These are phyloP conservation scores for Lolium rigidum DNA, from an alignment of 176 grass and related monocot genomes.

Conservation along the genomic window DNA sequence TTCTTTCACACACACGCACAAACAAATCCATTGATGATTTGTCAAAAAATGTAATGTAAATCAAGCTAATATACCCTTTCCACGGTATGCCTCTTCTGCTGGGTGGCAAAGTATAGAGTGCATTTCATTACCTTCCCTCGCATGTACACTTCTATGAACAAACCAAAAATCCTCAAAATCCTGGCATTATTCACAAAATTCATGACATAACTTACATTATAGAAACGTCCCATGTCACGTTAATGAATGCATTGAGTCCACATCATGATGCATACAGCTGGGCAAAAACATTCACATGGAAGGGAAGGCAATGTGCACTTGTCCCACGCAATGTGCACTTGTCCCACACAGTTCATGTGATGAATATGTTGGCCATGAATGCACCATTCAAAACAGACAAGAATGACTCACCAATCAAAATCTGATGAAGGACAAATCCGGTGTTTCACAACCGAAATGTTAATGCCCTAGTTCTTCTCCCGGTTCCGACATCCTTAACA, in stretches of 20 bases:
- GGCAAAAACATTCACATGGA: slow-evolving; percentile 25
- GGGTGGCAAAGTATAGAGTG: too few species aligned
- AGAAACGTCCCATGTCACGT: neutral
- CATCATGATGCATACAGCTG: slow-evolving; percentile 12
- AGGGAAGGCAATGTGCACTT: slow-evolving; percentile 29
- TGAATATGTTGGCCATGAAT: slow-evolving; percentile 49
- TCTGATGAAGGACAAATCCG: too few species aligned
- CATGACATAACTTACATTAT: slow-evolving; percentile 4
- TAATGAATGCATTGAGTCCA: slow-evolving; percentile 32
- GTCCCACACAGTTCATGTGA: slow-evolving; percentile 43
- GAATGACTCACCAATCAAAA: neutral
- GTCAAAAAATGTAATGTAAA: too few species aligned
- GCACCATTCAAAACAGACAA: slow-evolving; percentile 31
- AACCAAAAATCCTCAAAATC: neutral
- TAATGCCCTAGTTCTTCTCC: too few species aligned
- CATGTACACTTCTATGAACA: neutral
- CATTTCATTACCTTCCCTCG: too few species aligned
- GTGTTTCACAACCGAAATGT: too few species aligned
- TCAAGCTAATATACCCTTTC: too few species aligned
- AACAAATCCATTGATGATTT: too few species aligned
- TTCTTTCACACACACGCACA: too few species aligned
- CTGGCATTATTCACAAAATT: neutral
- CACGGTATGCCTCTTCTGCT: too few species aligned
- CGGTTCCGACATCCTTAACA: too few species aligned
- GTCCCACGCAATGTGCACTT: slow-evolving; percentile 29